phyloP scores from a whole-genome alignment of 148 eudicot genomes.

The Chenopodium album region DNA sequence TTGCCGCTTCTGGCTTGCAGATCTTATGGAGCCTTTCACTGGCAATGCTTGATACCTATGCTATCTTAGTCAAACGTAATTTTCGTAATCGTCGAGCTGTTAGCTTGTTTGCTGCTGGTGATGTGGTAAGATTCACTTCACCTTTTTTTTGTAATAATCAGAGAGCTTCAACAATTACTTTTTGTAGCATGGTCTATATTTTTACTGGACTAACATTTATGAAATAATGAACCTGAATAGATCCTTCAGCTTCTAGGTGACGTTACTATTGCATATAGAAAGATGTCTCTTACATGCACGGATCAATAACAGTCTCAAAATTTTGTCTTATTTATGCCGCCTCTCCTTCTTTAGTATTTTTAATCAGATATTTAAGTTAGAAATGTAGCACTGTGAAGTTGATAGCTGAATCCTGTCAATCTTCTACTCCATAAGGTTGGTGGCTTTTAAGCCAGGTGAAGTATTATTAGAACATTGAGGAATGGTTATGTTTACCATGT shows the following conservation, averaged over 20 bases:
- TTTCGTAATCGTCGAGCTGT: slow-evolving; percentile 52
- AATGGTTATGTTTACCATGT: background rate
- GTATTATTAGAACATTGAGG: background rate
- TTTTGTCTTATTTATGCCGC: background rate
- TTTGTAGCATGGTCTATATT: background rate
- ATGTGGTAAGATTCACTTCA: slow-evolving; percentile 58
- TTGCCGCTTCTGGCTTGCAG: slow-evolving; percentile 84
- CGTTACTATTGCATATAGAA: background rate
- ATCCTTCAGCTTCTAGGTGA: background rate
- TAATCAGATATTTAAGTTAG: background rate
- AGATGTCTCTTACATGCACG: background rate
- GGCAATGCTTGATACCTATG: slow-evolving; percentile 62
- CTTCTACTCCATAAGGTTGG: background rate
- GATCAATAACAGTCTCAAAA: background rate
- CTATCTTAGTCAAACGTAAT: slow-evolving; percentile 69
- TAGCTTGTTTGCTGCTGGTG: slow-evolving; percentile 70
- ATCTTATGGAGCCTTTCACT: slow-evolving; percentile 72
- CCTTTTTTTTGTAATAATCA: background rate
- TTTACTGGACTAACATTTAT: no score
- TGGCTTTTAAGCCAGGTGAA: background rate
- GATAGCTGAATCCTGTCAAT: background rate
- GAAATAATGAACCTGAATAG: background rate
- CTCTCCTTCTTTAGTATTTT: background rate
- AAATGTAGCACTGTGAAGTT: background rate
- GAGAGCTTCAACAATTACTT: background rate